phyloP scores from a whole-genome alignment of 495 filamentous ascomycete species.

The Penicillium lividum region DNA sequence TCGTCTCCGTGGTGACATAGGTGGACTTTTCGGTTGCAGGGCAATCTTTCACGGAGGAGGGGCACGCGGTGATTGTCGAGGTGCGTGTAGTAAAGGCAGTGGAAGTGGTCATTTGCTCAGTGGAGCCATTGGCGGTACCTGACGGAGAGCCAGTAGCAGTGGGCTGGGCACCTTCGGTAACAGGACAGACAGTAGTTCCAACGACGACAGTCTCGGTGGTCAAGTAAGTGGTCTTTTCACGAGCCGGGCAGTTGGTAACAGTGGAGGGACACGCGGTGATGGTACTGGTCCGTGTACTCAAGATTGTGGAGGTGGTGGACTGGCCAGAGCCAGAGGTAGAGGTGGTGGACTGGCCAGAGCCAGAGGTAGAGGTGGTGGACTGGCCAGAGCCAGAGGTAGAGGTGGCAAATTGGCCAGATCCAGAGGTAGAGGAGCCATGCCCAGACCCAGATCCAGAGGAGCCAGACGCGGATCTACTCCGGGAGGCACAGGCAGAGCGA shows the following conservation, averaged over 20 bases:
- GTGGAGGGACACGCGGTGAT: not conserved
- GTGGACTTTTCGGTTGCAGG: constrained; percentile 19
- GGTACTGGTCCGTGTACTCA: not conserved
- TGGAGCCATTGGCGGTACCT: not conserved
- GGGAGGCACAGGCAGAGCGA: not conserved
- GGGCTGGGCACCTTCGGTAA: constrained; percentile 7
- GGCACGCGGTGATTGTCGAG: constrained; percentile 20
- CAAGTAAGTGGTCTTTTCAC: not conserved
- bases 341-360: not conserved
- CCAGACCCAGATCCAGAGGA: too few relatives aligned
- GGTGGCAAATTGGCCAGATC: not conserved
- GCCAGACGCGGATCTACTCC: too few relatives aligned
- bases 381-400: not conserved
- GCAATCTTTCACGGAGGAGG: constrained; percentile 20
- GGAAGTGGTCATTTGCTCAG: constrained; percentile 2
- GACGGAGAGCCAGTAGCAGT: constrained; percentile 1
- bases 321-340: not conserved
- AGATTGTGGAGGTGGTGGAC: not conserved
- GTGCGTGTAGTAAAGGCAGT: constrained; percentile 13
- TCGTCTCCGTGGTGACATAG: constrained; percentile 19
- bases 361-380: not conserved
- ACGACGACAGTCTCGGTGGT: not conserved
- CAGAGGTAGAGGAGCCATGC: not conserved
- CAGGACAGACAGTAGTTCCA: not conserved
- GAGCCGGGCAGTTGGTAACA: not conserved